These are phyloP conservation scores for Metschnikowia chrysomelidarum DNA, from an alignment of 805 yeast species.

Conservation along the genomic window DNA sequence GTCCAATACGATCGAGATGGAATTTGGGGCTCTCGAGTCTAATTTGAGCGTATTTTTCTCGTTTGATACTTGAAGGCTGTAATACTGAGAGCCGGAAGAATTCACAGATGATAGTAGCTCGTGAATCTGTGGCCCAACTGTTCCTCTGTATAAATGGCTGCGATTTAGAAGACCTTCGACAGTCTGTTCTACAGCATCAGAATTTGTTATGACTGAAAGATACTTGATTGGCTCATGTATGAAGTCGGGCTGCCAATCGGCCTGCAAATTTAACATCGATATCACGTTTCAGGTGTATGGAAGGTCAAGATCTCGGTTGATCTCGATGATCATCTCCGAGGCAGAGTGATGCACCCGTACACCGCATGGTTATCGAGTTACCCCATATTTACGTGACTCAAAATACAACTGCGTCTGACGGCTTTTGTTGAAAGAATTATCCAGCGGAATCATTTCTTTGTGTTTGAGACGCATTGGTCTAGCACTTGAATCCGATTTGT, in stretches of 20 bases:
- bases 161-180: slow-evolving; percentile 1
- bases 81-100: background rate
- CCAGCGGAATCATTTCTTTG: no score
- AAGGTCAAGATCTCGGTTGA: no score
- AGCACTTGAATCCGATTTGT: no score
- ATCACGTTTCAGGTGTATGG: slow-evolving; percentile 1
- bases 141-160: slow-evolving; percentile 3
- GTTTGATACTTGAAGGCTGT: slow-evolving; percentile 2
- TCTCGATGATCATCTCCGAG: slow-evolving; percentile 3
- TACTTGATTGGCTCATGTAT: slow-evolving; percentile 11
- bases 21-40: slow-evolving; percentile 5
- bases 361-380: no score
- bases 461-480: no score
- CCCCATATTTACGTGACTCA: no score
- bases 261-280: no score
- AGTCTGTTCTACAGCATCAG: background rate
- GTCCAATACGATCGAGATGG: slow-evolving; percentile 4
- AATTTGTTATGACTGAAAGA: slow-evolving; percentile 10
- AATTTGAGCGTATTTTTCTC: slow-evolving; percentile 5
- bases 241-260: slow-evolving; percentile 8
- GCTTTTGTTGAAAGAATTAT: no score
- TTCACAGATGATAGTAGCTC: slow-evolving; percentile 4
- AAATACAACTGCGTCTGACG: no score
- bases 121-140: slow-evolving; percentile 1
- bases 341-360: slow-evolving; percentile 1